These are phyloP conservation scores for Acephala macrosclerotiorum DNA, from an alignment of 2,329 filamentous ascomycete genomes.

Conservation along the genomic window DNA sequence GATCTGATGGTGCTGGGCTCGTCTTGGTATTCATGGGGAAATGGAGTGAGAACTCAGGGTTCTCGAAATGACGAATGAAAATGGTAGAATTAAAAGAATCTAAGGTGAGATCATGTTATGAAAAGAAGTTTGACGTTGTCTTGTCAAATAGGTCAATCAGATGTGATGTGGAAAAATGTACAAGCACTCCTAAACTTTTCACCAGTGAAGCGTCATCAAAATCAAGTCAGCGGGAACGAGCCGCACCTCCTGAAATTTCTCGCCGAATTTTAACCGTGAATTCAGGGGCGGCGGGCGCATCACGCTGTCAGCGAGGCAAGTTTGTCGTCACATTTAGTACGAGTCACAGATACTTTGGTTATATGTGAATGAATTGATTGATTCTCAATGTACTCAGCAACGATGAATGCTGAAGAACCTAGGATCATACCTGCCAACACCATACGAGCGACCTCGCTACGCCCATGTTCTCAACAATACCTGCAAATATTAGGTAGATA, in stretches of 20 bases:
- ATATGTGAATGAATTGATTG: conserved; percentile 10
- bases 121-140: conserved; percentile 6
- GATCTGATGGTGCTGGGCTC: conserved; percentile 26
- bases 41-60: conserved; percentile 27
- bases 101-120: conserved; percentile 16
- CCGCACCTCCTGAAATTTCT: not conserved
- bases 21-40: conserved; percentile 42
- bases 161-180: not conserved
- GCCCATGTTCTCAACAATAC: conserved; percentile 21
- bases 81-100: conserved; percentile 6
- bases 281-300: not conserved
- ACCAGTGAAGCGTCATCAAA: conserved; percentile 2
- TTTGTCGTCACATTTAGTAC: not conserved
- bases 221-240: not conserved
- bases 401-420: not conserved
- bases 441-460: not conserved
- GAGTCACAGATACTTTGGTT: not conserved
- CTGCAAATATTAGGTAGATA: conserved; percentile 32
- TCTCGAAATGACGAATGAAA: conserved; percentile 19
- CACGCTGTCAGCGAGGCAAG: too few relatives aligned
- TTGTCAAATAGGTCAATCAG: conserved; percentile 7
- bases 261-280: not conserved
- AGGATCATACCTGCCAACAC: not conserved
- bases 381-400: conserved; percentile 11
- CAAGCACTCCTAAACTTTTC: not conserved